These are phyloP conservation scores for Yamadazyma conglobata DNA, from an alignment of 1,139 yeast genomes.

Conservation along the genomic window DNA sequence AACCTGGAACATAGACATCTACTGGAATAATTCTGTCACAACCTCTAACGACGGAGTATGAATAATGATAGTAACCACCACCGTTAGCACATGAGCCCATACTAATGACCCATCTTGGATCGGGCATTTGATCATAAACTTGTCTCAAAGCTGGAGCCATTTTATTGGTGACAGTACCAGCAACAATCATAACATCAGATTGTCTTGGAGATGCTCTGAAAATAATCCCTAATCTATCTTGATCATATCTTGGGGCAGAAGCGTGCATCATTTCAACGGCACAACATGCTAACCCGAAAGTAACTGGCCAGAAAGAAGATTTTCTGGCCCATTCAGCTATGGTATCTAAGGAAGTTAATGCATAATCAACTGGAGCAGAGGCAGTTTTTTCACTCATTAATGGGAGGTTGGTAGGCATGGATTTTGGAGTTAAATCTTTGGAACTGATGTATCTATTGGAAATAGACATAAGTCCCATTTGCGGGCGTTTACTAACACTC, in stretches of 20 bases:
- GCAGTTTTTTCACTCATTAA: slow-evolving; percentile 45
- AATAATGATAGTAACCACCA: slow-evolving; percentile 90
- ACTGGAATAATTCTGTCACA: slow-evolving; percentile 88
- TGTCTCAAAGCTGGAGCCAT: slow-evolving; percentile 95
- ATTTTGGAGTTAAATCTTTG: slow-evolving; percentile 44
- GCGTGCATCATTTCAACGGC: slow-evolving; percentile 97
- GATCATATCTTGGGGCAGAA: slow-evolving; percentile 89
- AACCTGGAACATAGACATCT: slow-evolving; percentile 89
- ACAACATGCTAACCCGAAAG: slow-evolving; percentile 89
- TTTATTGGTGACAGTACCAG: slow-evolving; percentile 88
- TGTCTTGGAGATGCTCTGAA: slow-evolving; percentile 95
- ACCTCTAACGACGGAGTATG: slow-evolving; percentile 86
- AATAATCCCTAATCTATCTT: slow-evolving; percentile 89
- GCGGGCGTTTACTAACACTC: slow-evolving; percentile 11
- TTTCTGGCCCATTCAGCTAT: slow-evolving; percentile 92
- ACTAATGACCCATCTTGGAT: slow-evolving; percentile 85
- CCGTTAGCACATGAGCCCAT: slow-evolving; percentile 97
- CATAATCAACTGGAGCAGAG: slow-evolving; percentile 65
- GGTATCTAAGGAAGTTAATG: slow-evolving; percentile 78
- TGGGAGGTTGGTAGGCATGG: slow-evolving; percentile 43
- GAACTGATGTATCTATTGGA: slow-evolving; percentile 32
- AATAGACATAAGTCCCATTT: slow-evolving; percentile 9
- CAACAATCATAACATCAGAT: slow-evolving; percentile 90
- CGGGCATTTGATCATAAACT: slow-evolving; percentile 94
- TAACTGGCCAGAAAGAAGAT: slow-evolving; percentile 92